A percentile compares a stretch with the other conserved stretches of the same genome.
phyloP scores from a whole-genome alignment of 805 yeast genomes.

The Ogataea polymorpha region DNA sequence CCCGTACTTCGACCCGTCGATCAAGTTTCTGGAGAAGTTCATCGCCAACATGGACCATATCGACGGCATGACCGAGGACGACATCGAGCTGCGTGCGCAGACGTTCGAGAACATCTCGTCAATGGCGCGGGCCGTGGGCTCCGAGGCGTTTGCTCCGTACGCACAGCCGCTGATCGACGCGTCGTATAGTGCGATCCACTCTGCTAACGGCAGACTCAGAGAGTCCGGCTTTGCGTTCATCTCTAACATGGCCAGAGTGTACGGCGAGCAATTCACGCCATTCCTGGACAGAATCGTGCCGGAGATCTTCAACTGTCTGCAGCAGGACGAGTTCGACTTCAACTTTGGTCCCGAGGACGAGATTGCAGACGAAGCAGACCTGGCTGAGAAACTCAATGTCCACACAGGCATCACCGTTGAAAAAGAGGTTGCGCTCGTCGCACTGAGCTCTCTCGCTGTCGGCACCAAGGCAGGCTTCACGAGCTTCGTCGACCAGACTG shows the following conservation, averaged over 20 bases:
- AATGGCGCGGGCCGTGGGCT: slow-evolving; percentile 95
- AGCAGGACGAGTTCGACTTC: slow-evolving; percentile 80
- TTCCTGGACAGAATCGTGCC: slow-evolving; percentile 83
- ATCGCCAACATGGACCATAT: slow-evolving; percentile 61
- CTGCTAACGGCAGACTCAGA: slow-evolving; percentile 80
- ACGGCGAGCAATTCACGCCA: slow-evolving; percentile 84
- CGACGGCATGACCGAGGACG: slow-evolving; percentile 83
- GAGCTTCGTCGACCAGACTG: slow-evolving; percentile 68
- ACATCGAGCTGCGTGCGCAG: slow-evolving; percentile 84
- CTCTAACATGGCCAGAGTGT: slow-evolving; percentile 91
- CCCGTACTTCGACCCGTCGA: slow-evolving; percentile 82
- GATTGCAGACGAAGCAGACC: slow-evolving; percentile 52
- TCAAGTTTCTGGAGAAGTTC: slow-evolving; percentile 78
- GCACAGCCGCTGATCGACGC: slow-evolving; percentile 89
- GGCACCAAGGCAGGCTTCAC: slow-evolving; percentile 83
- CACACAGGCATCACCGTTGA: slow-evolving; percentile 95
- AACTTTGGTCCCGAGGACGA: slow-evolving; percentile 54
- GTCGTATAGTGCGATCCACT: slow-evolving; percentile 72
- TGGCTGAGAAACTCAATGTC: slow-evolving; percentile 73
- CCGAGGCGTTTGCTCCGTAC: slow-evolving; percentile 77
- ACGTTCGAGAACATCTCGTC: slow-evolving; percentile 93
- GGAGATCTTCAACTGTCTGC: slow-evolving; percentile 74
- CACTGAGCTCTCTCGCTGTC: slow-evolving; percentile 80
- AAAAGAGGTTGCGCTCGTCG: slow-evolving; percentile 92
- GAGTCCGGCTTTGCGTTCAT: slow-evolving; percentile 94